Evolutionary conservation across 129 eudicot species (phyloP).

Genomic region (Flaveria sonorensis): DNA sequence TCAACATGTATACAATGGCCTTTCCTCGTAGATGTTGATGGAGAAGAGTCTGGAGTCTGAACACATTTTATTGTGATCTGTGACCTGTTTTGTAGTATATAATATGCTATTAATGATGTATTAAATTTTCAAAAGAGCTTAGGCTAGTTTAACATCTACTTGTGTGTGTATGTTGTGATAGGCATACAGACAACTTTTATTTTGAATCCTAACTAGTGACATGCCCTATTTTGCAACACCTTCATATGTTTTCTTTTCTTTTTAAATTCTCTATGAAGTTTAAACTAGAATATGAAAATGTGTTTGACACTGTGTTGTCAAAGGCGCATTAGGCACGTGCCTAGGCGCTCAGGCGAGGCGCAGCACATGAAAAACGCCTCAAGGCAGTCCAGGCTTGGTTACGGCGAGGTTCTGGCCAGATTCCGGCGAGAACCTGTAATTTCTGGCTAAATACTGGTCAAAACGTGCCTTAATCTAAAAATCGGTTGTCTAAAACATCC

Average conservation of each 20-base stretch:
- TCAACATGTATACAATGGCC: not conserved
- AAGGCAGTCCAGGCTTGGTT: no score
- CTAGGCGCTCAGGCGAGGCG: no score
- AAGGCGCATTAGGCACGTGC: no score
- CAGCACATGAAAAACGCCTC: no score
- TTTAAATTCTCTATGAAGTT: constrained; percentile 10
- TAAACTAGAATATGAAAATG: not conserved
- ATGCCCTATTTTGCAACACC: not conserved
- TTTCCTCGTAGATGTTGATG: not conserved
- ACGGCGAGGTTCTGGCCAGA: no score
- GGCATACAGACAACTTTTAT: not conserved
- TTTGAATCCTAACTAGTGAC: not conserved
- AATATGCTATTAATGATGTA: not conserved
- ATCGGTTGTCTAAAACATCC: no score
- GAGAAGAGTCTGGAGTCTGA: not conserved
- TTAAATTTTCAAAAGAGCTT: not conserved
- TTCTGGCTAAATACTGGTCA: no score
- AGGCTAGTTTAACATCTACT: not conserved
- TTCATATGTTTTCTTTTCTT: no score
- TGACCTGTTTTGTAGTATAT: not conserved
- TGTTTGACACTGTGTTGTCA: not conserved
- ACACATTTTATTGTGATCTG: not conserved
- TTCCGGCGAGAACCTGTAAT: no score
- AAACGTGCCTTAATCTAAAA: no score
- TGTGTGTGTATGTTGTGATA: not conserved